These are phyloP conservation scores for Xylaria multiplex DNA, from an alignment of 2,329 filamentous ascomycete species.

Conservation along the genomic window DNA sequence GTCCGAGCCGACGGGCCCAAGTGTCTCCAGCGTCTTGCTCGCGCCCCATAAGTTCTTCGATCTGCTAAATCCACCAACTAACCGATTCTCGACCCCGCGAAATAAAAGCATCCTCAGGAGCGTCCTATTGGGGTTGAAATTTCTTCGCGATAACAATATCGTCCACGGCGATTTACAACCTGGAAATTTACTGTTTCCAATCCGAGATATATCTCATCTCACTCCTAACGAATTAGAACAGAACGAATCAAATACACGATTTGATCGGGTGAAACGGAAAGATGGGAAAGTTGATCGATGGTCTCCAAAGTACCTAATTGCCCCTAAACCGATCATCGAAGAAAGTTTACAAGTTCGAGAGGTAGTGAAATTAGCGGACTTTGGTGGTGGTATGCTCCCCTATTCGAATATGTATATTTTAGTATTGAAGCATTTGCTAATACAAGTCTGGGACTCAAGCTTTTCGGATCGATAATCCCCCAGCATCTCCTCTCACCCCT, in stretches of 20 bases:
- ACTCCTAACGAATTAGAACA: not conserved
- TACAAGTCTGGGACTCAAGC: not conserved
- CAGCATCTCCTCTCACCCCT: not conserved
- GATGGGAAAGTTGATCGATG: not conserved
- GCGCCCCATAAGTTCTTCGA: not conserved
- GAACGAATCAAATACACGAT: not conserved
- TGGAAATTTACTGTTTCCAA: not conserved
- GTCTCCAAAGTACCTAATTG: not conserved
- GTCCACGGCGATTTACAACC: not conserved
- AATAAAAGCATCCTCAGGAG: not conserved
- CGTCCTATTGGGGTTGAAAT: too few relatives aligned
- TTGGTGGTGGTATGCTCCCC: not conserved
- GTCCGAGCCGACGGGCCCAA: not conserved
- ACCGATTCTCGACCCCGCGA: not conserved
- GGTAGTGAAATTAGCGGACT: not conserved
- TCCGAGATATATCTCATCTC: slow-evolving; percentile 4
- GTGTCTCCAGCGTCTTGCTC: not conserved
- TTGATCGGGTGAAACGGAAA: not conserved
- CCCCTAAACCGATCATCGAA: not conserved
- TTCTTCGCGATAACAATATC: not conserved
- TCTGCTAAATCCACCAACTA: not conserved
- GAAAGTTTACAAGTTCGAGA: not conserved
- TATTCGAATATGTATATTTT: not conserved
- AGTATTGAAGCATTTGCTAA: not conserved
- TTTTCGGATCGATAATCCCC: not conserved